Base-by-base conservation (phyloP, 768 basidiomycete genomes). In the Leucosporidium yakuticum region DNA sequence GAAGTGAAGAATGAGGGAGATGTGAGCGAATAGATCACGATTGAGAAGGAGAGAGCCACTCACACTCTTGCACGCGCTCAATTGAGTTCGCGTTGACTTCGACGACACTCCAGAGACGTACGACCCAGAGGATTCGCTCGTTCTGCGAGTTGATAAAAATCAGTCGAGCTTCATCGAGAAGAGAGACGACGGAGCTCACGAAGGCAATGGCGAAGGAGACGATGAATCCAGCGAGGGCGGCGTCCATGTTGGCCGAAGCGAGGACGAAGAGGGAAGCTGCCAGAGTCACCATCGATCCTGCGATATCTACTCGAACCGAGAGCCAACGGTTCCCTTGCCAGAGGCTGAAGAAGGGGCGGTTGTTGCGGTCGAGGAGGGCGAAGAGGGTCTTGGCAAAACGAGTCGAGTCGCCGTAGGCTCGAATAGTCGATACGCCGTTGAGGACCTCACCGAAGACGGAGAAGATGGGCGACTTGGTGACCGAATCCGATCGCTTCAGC, bases 11-110 rank as follows among this genome's bases (percentile, higher is more conserved):
- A 47, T 86, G 2, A 84, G 83, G 12, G n/a, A 87, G 82, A 47
- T 84, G 83, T 25, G 88, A 80, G 74, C 88, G 88, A 76, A 88
- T 87, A 21, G 84, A 82, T 29, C 88, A 21, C 17, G 15, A 55
- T 2, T 20, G 11, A 14, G 27, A 21, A 44, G 44, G 53, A 29
- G 19, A 5, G 12, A 32, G 48, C 23, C 25, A 50, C 60, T 17
- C 29, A 58, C 51, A 80, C 61, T 80, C 80, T 31, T 75, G 69
- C 2, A 81, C 74, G 2, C 80, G 75, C 69, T 81, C 80, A 23
- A 97, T 74, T 36, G 74, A 76, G 74, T 80, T 80, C 70, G 78
- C 66, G 56, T 73, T 70, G 48, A 77, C 71, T 56, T 77, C 73
- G 50, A 73, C 76, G 19, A 62, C 39, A 4, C 79, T 77, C 56